Conservation (phyloP, 441 rosid genomes). For the Eruca vesicaria region DNA sequence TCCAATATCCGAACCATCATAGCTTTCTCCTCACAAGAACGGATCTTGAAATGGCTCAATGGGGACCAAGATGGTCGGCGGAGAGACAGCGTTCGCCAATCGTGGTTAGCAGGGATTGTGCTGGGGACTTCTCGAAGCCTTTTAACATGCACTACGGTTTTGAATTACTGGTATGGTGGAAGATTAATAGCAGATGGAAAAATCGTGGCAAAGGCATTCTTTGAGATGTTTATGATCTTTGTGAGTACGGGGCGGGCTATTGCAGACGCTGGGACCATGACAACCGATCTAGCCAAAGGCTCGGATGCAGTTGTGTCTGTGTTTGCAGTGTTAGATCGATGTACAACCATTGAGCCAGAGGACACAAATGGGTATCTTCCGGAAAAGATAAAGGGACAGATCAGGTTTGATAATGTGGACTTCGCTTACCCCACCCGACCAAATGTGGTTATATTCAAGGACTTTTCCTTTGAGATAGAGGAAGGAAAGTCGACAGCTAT, state of each 20-base stretch:
- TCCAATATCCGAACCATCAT: conserved; percentile 62
- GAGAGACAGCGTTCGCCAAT: conserved; percentile 53
- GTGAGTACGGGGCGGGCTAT: conserved; percentile 60
- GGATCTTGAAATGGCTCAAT: conserved; percentile 52
- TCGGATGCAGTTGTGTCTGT: conserved; percentile 48
- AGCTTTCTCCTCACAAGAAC: conserved; percentile 67
- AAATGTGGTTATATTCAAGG: conserved; percentile 45
- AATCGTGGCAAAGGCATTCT: conserved; percentile 43
- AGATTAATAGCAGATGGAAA: conserved; percentile 49
- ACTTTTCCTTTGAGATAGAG: conserved; percentile 53
- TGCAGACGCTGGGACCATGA: conserved; percentile 77
- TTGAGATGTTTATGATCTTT: conserved; percentile 55
- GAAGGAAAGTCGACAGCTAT: conserved; percentile 67
- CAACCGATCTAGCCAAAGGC: conserved; percentile 63
- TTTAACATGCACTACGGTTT: conserved; percentile 38
- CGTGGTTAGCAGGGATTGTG: conserved; percentile 63
- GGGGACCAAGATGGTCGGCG: conserved; percentile 55
- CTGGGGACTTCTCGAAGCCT: conserved; percentile 55
- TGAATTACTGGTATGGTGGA: conserved; percentile 74
- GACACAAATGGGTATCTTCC: conserved; percentile 39
- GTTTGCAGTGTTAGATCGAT: conserved; percentile 54
- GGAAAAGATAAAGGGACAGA: conserved; percentile 40
- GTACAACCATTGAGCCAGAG: conserved; percentile 55
- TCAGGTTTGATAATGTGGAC: conserved; percentile 44
- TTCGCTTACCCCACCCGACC: conserved; percentile 72